A percentile compares a stretch with the other conserved stretches of the same genome.
Conservation (phyloP, 2,329 filamentous ascomycete genomes). For the Hypoxylon sp. region DNA sequence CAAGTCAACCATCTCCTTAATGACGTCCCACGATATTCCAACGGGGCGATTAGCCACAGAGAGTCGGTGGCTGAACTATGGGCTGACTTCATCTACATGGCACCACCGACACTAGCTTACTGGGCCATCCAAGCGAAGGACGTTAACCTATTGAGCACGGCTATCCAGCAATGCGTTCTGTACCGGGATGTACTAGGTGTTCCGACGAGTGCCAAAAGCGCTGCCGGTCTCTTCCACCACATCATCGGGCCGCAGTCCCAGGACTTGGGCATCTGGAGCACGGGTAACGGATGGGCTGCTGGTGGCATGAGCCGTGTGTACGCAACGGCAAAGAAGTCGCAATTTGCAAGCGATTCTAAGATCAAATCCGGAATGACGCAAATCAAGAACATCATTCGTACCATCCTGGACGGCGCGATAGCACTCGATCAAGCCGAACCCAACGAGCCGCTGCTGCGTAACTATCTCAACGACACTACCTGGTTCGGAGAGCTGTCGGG, state of each 20-base stretch:
- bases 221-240: conserved; percentile 59
- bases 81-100: conserved; percentile 66
- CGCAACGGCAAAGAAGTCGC: conserved; percentile 58
- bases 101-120: conserved; percentile 65
- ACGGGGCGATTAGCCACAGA: conserved; percentile 65
- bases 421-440: conserved; percentile 48
- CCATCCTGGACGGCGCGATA: conserved; percentile 53
- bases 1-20: conserved; percentile 60
- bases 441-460: conserved; percentile 58
- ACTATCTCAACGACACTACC: conserved; percentile 61
- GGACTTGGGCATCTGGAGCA: conserved; percentile 62
- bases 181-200: conserved; percentile 59
- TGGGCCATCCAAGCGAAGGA: conserved; percentile 59
- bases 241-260: conserved; percentile 57
- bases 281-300: conserved; percentile 64
- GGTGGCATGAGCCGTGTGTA: conserved; percentile 63
- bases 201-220: conserved; percentile 49
- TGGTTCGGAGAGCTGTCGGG: conserved; percentile 66
- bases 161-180: conserved; percentile 58
- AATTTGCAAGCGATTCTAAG: conserved; percentile 45
- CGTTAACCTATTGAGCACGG: conserved; percentile 53
- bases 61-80: conserved; percentile 60
- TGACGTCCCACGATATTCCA: conserved; percentile 58
- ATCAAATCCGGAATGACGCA: conserved; percentile 55
- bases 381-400: conserved; percentile 54